Percentiles rank a stretch among this genome's conserved stretches.
These are phyloP conservation scores for Kregervanrija delftensis DNA, from an alignment of 805 yeast species.

Conservation along the genomic window DNA sequence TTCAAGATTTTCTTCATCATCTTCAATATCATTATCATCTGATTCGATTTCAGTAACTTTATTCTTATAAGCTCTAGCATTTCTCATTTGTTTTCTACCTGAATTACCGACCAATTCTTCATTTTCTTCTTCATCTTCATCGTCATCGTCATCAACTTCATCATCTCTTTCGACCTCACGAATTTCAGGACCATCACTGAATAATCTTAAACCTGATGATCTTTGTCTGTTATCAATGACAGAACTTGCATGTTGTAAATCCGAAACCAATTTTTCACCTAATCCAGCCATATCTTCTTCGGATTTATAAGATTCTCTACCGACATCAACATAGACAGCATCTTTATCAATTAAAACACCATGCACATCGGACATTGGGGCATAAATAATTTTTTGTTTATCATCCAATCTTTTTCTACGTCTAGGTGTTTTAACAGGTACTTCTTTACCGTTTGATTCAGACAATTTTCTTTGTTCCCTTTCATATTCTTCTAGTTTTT, in stretches of 20 bases:
- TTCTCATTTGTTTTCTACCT: constrained; percentile 64
- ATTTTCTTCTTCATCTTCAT: constrained; percentile 26
- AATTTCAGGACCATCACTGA: constrained; percentile 38
- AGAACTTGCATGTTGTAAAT: constrained; percentile 63
- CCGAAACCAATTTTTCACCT: constrained; percentile 82
- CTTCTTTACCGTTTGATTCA: constrained; percentile 50
- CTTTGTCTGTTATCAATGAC: constrained; percentile 45
- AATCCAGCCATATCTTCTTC: constrained; percentile 44
- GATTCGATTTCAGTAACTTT: constrained; percentile 39
- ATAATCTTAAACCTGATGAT: constrained; percentile 63
- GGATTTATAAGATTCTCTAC: constrained; percentile 27
- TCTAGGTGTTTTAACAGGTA: constrained; percentile 37
- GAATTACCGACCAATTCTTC: constrained; percentile 31
- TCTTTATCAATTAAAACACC: constrained; percentile 96
- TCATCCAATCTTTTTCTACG: constrained; percentile 91
- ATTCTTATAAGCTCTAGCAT: constrained; percentile 51
- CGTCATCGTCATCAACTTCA: constrained; percentile 32
- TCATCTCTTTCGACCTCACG: constrained; percentile 35
- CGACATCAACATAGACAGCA: constrained; percentile 90
- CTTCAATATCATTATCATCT: constrained; percentile 40
- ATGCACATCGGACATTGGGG: constrained; percentile 99
- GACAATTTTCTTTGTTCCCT: constrained; percentile 65
- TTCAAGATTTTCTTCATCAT: constrained; percentile 35
- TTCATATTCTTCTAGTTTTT: constrained; percentile 73
- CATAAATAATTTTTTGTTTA: constrained; percentile 88